Percentiles rank a stretch among this genome's conserved stretches.
Conservation (phyloP, 306 rosid genomes). For the Sphenostylis stenocarpa region DNA sequence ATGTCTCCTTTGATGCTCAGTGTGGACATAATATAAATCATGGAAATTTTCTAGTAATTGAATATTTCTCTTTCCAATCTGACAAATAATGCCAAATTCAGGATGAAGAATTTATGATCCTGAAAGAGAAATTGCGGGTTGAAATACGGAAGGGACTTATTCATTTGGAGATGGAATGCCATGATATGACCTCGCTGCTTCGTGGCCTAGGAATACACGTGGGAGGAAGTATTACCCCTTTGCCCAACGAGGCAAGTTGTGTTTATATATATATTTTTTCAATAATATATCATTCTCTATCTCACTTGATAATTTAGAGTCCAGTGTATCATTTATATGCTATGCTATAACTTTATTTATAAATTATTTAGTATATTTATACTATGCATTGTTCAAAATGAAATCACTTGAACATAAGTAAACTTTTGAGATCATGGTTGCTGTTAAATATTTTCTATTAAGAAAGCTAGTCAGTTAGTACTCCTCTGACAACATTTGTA, state of each 20-base stretch:
- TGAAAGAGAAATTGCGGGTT: slow-evolving; percentile 76
- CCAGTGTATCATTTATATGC: slow-evolving; percentile 13
- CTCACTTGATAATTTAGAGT: slow-evolving; percentile 9
- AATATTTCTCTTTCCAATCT: slow-evolving; percentile 23
- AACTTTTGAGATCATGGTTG: background rate
- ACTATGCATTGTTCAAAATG: background rate
- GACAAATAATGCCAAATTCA: slow-evolving; percentile 42
- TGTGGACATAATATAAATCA: background rate
- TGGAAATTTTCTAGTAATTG: background rate
- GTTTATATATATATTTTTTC: slow-evolving; percentile 20
- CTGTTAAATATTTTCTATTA: background rate
- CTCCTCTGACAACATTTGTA: slow-evolving; percentile 8
- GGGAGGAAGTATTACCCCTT: slow-evolving; percentile 51
- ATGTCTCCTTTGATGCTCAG: slow-evolving; percentile 14
- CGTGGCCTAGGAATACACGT: slow-evolving; percentile 80
- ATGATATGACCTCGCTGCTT: slow-evolving; percentile 79
- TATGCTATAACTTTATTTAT: background rate
- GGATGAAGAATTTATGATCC: slow-evolving; percentile 77
- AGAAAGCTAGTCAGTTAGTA: background rate
- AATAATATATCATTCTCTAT: background rate
- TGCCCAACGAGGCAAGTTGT: slow-evolving; percentile 60
- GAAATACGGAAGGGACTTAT: slow-evolving; percentile 67
- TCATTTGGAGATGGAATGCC: slow-evolving; percentile 63
- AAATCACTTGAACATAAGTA: background rate
- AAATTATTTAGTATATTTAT: background rate